These are phyloP conservation scores for Pisolithus microcarpus DNA, from an alignment of 768 basidiomycete species.

Conservation along the genomic window DNA sequence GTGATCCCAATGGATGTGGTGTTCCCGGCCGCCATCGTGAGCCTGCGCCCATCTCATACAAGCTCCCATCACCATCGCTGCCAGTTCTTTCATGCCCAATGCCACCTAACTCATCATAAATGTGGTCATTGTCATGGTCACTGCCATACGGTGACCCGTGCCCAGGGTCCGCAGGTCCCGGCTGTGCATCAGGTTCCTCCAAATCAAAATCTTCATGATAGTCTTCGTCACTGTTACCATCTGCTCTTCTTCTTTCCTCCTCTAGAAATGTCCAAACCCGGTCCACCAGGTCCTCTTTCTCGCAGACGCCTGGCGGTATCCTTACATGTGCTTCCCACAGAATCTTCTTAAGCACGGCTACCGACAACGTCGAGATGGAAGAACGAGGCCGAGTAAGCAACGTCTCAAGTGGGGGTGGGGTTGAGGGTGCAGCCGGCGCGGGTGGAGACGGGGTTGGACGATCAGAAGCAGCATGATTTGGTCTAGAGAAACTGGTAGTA, in stretches of 20 bases:
- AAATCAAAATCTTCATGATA: neutral
- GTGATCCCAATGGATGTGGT: constrained; percentile 4
- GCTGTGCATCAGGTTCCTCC: neutral
- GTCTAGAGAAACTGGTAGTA: constrained; percentile 8
- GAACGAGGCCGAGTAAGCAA: constrained; percentile 57
- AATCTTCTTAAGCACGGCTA: constrained; percentile 69
- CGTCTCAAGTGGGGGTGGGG: constrained; percentile 56
- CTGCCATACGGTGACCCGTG: too few relatives aligned
- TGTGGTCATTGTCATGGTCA: too few relatives aligned
- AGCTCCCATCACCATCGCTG: neutral
- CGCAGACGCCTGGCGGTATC: constrained; percentile 47
- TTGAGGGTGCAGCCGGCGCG: constrained; percentile 15
- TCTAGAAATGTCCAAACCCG: constrained; percentile 61
- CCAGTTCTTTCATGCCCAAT: too few relatives aligned
- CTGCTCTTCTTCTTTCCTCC: constrained; percentile 47
- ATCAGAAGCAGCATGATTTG: constrained; percentile 5
- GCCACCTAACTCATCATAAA: too few relatives aligned
- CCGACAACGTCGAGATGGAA: constrained; percentile 53
- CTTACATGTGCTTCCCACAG: constrained; percentile 77
- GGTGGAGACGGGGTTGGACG: constrained; percentile 25
- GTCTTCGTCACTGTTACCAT: constrained; percentile 16
- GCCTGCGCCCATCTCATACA: neutral
- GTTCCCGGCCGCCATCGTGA: constrained; percentile 7
- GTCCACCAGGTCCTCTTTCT: constrained; percentile 77
- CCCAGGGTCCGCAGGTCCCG: too few relatives aligned